Evolutionary conservation across 805 yeast genomes (phyloP), one percentile per base, ranked within the genome.

Genomic region (Lipomyces mesembrius): DNA sequence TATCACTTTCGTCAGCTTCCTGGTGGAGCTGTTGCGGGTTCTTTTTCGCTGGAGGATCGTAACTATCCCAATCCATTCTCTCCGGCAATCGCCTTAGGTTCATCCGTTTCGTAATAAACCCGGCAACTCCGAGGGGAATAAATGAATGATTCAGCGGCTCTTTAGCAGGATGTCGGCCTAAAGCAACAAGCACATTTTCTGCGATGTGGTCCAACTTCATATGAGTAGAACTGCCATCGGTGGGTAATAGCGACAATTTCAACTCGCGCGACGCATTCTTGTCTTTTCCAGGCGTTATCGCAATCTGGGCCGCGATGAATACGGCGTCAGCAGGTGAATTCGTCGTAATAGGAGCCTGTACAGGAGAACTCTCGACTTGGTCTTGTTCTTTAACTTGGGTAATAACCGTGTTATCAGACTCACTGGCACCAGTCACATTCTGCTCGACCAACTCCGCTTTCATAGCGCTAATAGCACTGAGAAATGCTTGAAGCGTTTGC

Each of bases 41-140:
- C 39, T 17, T 12, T n/a, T 14, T 27, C 14, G 25, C 37, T n/a
- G 66, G 62, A 9, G 62, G 66, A 34, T 63, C 66, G 55, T 59
- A 63, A 11, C 39, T 32, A 46, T 63, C 59, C 66, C 66, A 63
- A 43, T 52, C 51, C 49, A 58, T 62, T n/a, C 6, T 14, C 11
- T 39, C 25, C 9, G 29, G 49, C 11, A 58, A 14, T n/a, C 43
- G 55, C 14, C n/a, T 29, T 35, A 62, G 29, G 46, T 59, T 57
- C n/a, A 54, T 55, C 14, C n/a, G 32, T 34, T 39, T 29, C 1
- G 34, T 14, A 20, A 49, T 27, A 58, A 5, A 52, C 35, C 22
- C 55, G 7, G 22, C 27, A 20, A 7, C n/a, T 20, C 35, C n/a
- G 34, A 62, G 60, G 11, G 65, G 65, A 11, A 46, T 11, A 5